phyloP scores from a whole-genome alignment of 2,329 filamentous ascomycete genomes.

The Parafenestella ontariensis region DNA sequence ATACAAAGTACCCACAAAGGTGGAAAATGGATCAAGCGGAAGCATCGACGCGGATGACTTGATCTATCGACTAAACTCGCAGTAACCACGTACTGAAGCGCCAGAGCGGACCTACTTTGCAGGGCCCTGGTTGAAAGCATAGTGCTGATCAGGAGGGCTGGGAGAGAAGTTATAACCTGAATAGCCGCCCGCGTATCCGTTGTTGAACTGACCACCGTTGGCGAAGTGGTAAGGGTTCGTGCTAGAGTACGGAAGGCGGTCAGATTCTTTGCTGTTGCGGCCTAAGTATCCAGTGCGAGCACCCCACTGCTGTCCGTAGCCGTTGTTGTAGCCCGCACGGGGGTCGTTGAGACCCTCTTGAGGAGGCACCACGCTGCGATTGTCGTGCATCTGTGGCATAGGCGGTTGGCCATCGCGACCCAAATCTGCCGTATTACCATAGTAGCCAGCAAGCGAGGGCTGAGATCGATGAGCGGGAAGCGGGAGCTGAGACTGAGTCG shows the following conservation, averaged over 20 bases:
- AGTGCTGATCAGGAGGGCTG: conserved; percentile 24
- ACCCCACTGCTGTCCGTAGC: conserved; percentile 25
- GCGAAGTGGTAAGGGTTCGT: conserved; percentile 31
- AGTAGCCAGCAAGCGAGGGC: conserved; percentile 27
- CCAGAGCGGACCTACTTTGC: conserved; percentile 16
- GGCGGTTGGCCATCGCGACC: conserved; percentile 15
- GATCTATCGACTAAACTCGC: background rate
- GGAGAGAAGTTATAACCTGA: conserved; percentile 20
- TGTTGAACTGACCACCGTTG: conserved; percentile 20
- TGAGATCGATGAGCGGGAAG: conserved; percentile 33
- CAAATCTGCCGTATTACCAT: conserved; percentile 18
- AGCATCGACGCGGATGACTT: background rate
- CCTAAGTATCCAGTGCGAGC: conserved; percentile 15
- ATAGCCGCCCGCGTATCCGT: conserved; percentile 26
- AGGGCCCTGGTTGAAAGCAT: conserved; percentile 21
- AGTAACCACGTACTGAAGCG: background rate
- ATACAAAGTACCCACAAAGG: background rate
- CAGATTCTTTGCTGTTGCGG: conserved; percentile 34
- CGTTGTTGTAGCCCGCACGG: conserved; percentile 19
- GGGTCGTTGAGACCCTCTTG: conserved; percentile 24
- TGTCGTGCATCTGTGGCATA: conserved; percentile 18
- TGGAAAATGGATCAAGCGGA: background rate
- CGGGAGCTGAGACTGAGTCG: conserved; percentile 2
- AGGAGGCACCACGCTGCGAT: conserved; percentile 8
- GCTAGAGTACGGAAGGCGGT: conserved; percentile 22